Evolutionary conservation across 2,329 filamentous ascomycete genomes (phyloP).

Genomic region (Byssochlamys sp.): DNA sequence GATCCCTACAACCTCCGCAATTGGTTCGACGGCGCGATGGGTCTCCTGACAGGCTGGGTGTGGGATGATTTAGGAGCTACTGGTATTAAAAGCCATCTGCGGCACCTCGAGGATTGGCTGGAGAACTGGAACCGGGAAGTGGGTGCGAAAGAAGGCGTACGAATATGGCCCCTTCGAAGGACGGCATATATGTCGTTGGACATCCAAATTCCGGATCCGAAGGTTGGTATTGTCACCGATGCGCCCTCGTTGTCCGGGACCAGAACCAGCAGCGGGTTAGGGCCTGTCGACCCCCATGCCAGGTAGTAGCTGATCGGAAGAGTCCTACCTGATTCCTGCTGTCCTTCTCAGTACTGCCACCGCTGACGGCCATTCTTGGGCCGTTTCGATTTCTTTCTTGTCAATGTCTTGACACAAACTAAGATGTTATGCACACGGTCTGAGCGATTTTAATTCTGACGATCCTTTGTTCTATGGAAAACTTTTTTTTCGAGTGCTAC

Average conservation of each 20-base stretch:
- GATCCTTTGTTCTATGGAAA: not conserved
- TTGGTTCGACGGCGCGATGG: constrained; percentile 67
- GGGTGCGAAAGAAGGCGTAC: constrained; percentile 54
- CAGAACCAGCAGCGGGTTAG: constrained; percentile 25
- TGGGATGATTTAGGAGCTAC: constrained; percentile 85
- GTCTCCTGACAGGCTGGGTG: constrained; percentile 78
- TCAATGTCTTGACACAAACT: not conserved
- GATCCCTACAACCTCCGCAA: constrained; percentile 68
- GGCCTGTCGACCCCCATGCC: constrained; percentile 3
- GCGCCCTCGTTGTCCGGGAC: constrained; percentile 25
- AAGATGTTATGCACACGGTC: not conserved
- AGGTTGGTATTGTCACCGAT: constrained; percentile 36
- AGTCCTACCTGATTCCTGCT: not conserved
- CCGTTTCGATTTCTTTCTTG: not conserved
- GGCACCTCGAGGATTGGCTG: constrained; percentile 66
- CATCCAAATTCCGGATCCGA: constrained; percentile 43
- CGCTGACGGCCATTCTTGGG: not conserved
- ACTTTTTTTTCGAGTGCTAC: not conserved
- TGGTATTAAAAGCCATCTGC: constrained; percentile 61
- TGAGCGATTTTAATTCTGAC: not conserved
- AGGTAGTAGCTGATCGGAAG: not conserved
- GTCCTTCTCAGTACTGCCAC: constrained; percentile 1
- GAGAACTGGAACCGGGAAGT: constrained; percentile 72
- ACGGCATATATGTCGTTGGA: constrained; percentile 72
- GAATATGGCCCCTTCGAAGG: constrained; percentile 65